Evolutionary conservation across 192 early-diverging fungal species (phyloP).

Genomic region (Coemansia sp.): DNA sequence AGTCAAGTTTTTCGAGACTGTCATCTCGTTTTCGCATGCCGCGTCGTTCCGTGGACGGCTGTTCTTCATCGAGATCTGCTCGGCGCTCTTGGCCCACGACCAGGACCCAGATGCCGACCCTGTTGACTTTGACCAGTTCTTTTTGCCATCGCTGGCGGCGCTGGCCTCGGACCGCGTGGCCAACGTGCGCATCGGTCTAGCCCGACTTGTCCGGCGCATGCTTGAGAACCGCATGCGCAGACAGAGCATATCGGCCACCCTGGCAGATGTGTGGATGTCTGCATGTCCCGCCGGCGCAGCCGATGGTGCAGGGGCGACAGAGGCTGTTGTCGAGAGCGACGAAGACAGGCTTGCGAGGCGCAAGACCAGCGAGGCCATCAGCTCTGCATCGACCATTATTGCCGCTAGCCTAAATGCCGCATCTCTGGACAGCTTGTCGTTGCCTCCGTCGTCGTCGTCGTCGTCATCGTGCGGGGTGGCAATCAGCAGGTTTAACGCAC

Average conservation of each 20-base stretch:
- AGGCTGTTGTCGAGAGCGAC: neutral
- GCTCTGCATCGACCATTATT: neutral
- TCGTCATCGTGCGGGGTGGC: too few relatives aligned
- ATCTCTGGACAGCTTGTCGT: too few relatives aligned
- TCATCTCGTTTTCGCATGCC: conserved; percentile 50
- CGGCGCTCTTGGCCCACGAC: conserved; percentile 58
- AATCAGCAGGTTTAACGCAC: conserved; percentile 9
- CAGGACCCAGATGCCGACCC: conserved; percentile 54
- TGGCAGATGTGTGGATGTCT: conserved; percentile 20
- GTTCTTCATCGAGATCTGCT: conserved; percentile 67
- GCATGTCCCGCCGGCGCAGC: neutral
- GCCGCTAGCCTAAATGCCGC: too few relatives aligned
- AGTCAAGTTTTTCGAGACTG: conserved; percentile 44
- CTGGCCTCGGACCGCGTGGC: conserved; percentile 61
- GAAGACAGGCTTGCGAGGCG: neutral
- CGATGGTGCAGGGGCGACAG: neutral
- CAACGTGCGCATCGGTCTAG: conserved; percentile 71
- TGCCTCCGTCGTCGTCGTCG: too few relatives aligned
- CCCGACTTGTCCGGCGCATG: conserved; percentile 52
- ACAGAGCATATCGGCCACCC: conserved; percentile 29
- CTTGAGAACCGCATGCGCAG: conserved; percentile 39
- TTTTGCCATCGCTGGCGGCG: conserved; percentile 58
- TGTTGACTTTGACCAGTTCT: conserved; percentile 64
- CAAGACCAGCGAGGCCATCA: neutral
- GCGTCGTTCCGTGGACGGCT: conserved; percentile 48